These are phyloP conservation scores for Talaromyces sp. DNA, from an alignment of 2,329 filamentous ascomycete genomes.

Conservation along the genomic window DNA sequence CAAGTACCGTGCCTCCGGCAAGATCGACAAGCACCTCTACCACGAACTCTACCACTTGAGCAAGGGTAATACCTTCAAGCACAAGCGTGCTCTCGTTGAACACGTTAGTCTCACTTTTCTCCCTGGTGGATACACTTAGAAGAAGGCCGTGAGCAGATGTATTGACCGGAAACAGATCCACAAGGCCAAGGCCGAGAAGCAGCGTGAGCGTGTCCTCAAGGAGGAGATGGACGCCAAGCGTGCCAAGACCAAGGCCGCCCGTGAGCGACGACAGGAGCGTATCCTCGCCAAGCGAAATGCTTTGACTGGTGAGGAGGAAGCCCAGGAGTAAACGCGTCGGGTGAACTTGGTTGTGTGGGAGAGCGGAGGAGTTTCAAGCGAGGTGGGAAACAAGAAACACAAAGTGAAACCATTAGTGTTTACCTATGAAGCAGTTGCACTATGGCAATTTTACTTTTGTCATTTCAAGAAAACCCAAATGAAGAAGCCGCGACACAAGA, in stretches of 20 bases:
- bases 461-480: slow-evolving; percentile 2
- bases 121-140: neutral
- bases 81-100: slow-evolving; percentile 99
- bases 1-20: slow-evolving; percentile 99
- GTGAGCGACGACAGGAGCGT: slow-evolving; percentile 96
- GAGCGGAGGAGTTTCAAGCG: neutral
- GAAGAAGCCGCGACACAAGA: slow-evolving; percentile 4
- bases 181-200: slow-evolving; percentile 99
- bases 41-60: slow-evolving; percentile 99
- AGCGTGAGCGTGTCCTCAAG: slow-evolving; percentile 91
- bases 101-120: slow-evolving; percentile 68
- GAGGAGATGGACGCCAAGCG: slow-evolving; percentile 99
- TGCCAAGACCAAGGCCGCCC: slow-evolving; percentile 99
- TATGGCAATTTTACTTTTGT: slow-evolving; percentile 6
- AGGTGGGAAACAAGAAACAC: slow-evolving; percentile 8
- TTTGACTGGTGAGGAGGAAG: slow-evolving; percentile 66
- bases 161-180: slow-evolving; percentile 67
- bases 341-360: neutral
- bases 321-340: slow-evolving; percentile 39
- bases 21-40: slow-evolving; percentile 99
- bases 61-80: slow-evolving; percentile 99
- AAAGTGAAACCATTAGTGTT: neutral
- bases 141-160: neutral
- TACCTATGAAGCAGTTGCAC: slow-evolving; percentile 1
- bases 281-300: slow-evolving; percentile 85